Base-by-base conservation (phyloP, 2,329 filamentous ascomycete genomes). In the Chrysoporthe cubensis region DNA sequence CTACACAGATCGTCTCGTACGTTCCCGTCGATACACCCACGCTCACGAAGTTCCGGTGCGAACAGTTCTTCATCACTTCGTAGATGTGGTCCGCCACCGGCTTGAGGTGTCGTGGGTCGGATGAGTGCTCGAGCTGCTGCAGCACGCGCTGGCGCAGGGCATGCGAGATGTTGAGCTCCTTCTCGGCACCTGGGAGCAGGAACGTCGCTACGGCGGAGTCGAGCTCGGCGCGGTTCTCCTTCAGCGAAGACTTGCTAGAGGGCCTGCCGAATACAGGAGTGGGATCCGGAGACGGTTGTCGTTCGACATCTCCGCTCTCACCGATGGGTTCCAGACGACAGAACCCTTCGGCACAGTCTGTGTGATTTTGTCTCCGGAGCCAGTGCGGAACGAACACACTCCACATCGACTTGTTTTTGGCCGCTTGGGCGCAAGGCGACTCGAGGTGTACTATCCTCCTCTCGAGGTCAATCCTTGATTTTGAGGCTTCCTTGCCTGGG, bases 11-110 rank as follows among this genome's bases (percentile, higher is more conserved):
- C 1, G 82, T 84, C 74, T 84, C 82, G 64, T 82, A 81, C 2
- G 82, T 84, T 48, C 82, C 82, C 72, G 84, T 86, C 72, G 80
- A 84, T 44, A 86, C 81, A 68, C 84, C 85, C 7, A 88, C 78
- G 50, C 84, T 82, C 58, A 86, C 77, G 71, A 88, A 83, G 73
- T 83, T 81, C 65, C 83, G 78, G 72, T 83, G 78, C 26, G 82
- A 84, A 76, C 82, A 84, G 73, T 81, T 82, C 67, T 78, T 79
- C 21, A 84, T 77, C 42, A 84, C 78, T 43, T 78, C 74, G 71
- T 83, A 82, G 48, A 81, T 79, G 73, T 84, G 82, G 67, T 83
- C 81, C 42, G 81, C 82, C 6, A 84, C 74, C 26, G 81, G 80
- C 26, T 71, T 71, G n/a, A 84, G 77, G 64, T 79, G 73, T 4